Base-by-base conservation (phyloP, 1,284 basidiomycete species). In the Nidula niveotomentosa region DNA sequence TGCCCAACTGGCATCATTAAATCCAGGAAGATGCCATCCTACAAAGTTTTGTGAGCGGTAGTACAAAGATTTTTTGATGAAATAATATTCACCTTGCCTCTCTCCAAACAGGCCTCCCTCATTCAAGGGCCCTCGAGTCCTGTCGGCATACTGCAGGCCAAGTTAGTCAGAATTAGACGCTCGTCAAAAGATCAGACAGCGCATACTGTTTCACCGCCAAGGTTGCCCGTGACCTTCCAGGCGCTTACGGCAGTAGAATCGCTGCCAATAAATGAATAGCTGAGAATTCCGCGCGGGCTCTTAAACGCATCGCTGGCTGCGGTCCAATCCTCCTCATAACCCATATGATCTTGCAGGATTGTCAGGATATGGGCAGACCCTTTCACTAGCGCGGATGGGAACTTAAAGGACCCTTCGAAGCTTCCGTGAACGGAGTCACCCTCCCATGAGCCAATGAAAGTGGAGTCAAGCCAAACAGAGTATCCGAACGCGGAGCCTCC, bases 301-400 rank as follows among this genome's bases (percentile, higher is more conserved):
- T 80, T 78, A 64, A 81, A 79, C 18, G 13, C 50, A 30, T 80
- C 76, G 17, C 68, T 71, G 3, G 73, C 77, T 37, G 69, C 72
- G 3, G 55, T 55, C 70, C 71, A 72, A 54, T 79, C 72, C 54
- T 76, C 73, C 36, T 81, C 78, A 36, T 77, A 71, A 2, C 80
- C 80, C 78, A 81, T 82, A 59, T 82, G 80, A 62, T 82, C 81
- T 60, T 80, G 76, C 36, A 83, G 53, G 34, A 84, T 75, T 4
- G 79, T 81, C 45, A 84, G 60, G 36, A 80, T 65, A 57, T 83
- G 75, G n/a, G 60, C 56, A 1, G 66, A 66, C 8, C 69, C 72
- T 23, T 58, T 53, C 12, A 43, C 49, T 56, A 76, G 55, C 1
- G 55, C 53, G 2, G 61, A 49, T 1, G 70, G 69, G 61, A 79